phyloP scores from a whole-genome alignment of 208 protist genomes.

The Trypanosoma grayi region DNA sequence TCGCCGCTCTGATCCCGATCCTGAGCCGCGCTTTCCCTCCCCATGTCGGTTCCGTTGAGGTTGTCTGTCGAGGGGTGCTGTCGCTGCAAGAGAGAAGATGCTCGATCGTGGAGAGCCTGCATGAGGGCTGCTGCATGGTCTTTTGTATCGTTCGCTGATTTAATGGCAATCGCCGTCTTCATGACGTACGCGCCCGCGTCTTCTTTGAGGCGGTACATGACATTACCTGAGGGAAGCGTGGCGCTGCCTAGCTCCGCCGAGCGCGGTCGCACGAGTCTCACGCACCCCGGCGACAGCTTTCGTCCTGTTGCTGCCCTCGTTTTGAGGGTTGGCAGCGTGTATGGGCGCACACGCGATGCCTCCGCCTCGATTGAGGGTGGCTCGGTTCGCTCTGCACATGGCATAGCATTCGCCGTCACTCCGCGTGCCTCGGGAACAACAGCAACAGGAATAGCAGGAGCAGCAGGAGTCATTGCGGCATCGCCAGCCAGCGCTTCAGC shows the following conservation, averaged over 20 bases:
- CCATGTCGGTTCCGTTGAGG: not conserved
- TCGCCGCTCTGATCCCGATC: no score
- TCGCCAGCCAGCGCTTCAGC: no score
- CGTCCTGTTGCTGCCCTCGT: not conserved
- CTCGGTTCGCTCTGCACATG: no score
- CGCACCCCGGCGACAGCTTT: not conserved
- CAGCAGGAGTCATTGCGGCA: no score
- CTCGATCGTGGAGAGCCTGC: not conserved
- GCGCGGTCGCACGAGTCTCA: not conserved
- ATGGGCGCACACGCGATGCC: no score
- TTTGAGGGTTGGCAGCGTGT: no score
- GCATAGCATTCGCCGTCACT: no score
- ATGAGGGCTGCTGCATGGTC: not conserved
- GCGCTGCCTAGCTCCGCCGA: not conserved
- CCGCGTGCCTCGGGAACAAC: no score
- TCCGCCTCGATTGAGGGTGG: no score
- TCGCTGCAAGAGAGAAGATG: not conserved
- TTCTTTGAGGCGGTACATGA: not conserved
- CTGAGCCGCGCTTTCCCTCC: not conserved
- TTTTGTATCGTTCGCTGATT: conserved; percentile 1
- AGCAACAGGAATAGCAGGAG: no score
- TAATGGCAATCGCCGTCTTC: conserved; percentile 12
- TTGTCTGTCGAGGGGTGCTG: not conserved
- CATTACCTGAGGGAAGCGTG: not conserved
- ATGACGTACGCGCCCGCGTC: conserved; percentile 4